phyloP scores from a whole-genome alignment of 176 grass and related monocot species.

The Carex scoparia region DNA sequence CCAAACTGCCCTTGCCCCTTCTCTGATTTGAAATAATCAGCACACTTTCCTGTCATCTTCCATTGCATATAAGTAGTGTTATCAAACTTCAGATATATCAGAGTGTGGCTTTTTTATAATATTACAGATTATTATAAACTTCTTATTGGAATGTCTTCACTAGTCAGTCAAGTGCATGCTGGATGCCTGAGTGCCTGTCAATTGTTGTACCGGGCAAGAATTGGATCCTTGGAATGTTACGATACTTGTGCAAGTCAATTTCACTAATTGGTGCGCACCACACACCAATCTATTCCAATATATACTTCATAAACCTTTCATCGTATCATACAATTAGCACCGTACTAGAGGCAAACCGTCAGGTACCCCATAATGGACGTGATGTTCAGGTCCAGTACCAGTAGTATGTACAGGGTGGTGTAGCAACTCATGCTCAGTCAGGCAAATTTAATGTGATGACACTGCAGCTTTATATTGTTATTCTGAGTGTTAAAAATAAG shows the following conservation, averaged over 20 bases:
- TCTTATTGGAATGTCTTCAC: background rate
- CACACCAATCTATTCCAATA: background rate
- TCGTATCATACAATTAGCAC: background rate
- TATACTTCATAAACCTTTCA: background rate
- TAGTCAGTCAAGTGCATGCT: background rate
- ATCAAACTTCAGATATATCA: background rate
- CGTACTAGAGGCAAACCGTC: background rate
- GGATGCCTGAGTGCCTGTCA: background rate
- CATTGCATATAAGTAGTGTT: conserved; percentile 25
- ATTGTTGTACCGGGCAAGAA: background rate
- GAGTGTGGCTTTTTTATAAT: background rate
- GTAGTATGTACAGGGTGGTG: background rate
- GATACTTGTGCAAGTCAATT: background rate
- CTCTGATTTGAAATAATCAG: conserved; percentile 58
- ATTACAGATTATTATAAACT: background rate
- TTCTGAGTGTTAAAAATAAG: background rate
- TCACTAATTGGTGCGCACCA: background rate
- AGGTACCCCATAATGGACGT: background rate
- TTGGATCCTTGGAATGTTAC: background rate
- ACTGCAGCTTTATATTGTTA: background rate
- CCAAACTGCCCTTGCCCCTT: conserved; percentile 45
- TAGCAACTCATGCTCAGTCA: background rate
- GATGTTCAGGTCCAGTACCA: background rate
- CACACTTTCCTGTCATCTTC: conserved; percentile 60
- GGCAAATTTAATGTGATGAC: background rate